Percentiles rank a stretch among this genome's conserved stretches.
phyloP scores from a whole-genome alignment of 2,329 filamentous ascomycete genomes.

The Trichoderma koningiopsis region DNA sequence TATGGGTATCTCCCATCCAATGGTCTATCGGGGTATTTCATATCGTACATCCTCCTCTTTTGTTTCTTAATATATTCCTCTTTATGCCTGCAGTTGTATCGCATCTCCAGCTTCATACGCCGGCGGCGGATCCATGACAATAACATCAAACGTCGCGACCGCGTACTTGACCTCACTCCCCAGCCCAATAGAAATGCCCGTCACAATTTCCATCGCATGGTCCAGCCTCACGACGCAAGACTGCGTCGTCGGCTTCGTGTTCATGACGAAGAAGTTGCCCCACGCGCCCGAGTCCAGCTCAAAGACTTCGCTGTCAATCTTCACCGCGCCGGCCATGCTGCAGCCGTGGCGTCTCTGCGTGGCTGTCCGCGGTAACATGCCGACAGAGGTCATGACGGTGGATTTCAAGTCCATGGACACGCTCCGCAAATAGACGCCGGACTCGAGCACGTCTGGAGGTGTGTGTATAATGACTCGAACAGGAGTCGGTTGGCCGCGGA shows the following conservation, averaged over 20 bases:
- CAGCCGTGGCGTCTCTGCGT: slow-evolving; percentile 7
- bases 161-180: slow-evolving; percentile 16
- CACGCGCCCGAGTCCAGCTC: slow-evolving; percentile 15
- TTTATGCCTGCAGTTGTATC: neutral
- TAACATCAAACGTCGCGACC: neutral
- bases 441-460: neutral
- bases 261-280: slow-evolving; percentile 19
- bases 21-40: neutral
- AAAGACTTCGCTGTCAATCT: slow-evolving; percentile 15
- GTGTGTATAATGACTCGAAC: slow-evolving; percentile 10
- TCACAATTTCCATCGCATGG: slow-evolving; percentile 11
- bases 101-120: slow-evolving; percentile 14
- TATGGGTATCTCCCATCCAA: slow-evolving; percentile 3
- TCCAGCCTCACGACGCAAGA: slow-evolving; percentile 11
- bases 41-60: neutral
- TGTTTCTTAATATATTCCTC: no score
- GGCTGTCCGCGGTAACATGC: neutral
- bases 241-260: slow-evolving; percentile 18
- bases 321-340: slow-evolving; percentile 15
- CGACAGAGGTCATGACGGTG: neutral
- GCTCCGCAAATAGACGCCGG: slow-evolving; percentile 6
- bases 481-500: slow-evolving; percentile 14
- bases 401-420: slow-evolving; percentile 8
- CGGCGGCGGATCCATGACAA: slow-evolving; percentile 21
- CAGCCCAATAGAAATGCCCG: slow-evolving; percentile 12